phyloP scores from a whole-genome alignment of 805 yeast genomes.

The Teunomyces funiuensis region DNA sequence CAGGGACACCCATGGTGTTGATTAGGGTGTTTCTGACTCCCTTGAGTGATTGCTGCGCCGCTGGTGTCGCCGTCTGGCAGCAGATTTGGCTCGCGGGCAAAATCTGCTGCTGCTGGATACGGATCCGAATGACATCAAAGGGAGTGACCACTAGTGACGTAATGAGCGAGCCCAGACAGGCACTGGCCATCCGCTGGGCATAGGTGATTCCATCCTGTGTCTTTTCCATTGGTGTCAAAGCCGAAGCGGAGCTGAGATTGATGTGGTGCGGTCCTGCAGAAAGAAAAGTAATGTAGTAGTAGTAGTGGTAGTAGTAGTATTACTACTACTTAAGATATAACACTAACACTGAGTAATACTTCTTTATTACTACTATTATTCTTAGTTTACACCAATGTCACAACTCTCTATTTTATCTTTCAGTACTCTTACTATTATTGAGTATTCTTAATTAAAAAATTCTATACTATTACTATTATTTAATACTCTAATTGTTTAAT shows the following conservation, averaged over 20 bases:
- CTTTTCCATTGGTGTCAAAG: background rate
- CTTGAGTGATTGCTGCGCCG: conserved; percentile 14
- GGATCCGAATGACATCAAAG: conserved; percentile 73
- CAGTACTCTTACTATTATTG: too few relatives aligned
- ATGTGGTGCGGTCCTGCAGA: too few relatives aligned
- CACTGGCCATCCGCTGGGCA: conserved; percentile 71
- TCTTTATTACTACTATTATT: too few relatives aligned
- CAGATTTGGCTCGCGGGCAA: conserved; percentile 35
- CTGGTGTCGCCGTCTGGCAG: conserved; percentile 20
- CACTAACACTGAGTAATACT: too few relatives aligned
- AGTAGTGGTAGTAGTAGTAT: too few relatives aligned
- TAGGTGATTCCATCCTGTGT: conserved; percentile 37
- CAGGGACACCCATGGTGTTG: conserved; percentile 1
- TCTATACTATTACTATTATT: too few relatives aligned
- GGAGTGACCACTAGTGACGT: conserved; percentile 79
- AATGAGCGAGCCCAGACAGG: conserved; percentile 70
- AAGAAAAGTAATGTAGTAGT: too few relatives aligned
- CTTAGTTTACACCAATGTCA: too few relatives aligned
- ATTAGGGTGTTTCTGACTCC: conserved; percentile 10
- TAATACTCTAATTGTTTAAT: too few relatives aligned
- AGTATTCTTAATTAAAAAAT: too few relatives aligned
- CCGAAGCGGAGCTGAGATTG: conserved; percentile 1
- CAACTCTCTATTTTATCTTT: too few relatives aligned
- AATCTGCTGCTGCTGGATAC: conserved; percentile 76
- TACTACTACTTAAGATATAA: too few relatives aligned